Percentiles rank a stretch among this genome's conserved stretches.
phyloP scores from a whole-genome alignment of 2,329 filamentous ascomycete genomes.

The Fusarium sp. region DNA sequence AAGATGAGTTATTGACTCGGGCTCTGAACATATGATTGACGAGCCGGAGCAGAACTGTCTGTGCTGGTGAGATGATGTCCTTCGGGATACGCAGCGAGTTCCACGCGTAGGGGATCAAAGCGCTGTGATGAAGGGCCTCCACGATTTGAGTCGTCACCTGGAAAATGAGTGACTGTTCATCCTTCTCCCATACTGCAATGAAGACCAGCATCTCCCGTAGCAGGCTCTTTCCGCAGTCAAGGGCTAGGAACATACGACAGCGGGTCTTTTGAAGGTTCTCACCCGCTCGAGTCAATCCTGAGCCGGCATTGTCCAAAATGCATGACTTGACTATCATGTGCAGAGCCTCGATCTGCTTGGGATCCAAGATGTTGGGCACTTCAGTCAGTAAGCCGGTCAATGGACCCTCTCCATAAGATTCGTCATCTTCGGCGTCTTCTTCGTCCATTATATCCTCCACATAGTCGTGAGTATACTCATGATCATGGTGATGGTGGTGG shows the following conservation, averaged over 20 bases:
- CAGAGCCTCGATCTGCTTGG: conserved; percentile 93
- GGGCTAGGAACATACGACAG: conserved; percentile 88
- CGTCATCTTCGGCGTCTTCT: conserved; percentile 80
- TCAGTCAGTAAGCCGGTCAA: conserved; percentile 89
- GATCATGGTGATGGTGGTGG: conserved; percentile 51
- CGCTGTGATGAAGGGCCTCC: conserved; percentile 90
- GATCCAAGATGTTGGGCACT: conserved; percentile 92
- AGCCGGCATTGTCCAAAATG: conserved; percentile 85
- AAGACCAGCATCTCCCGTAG: conserved; percentile 93
- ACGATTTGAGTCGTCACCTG: conserved; percentile 97
- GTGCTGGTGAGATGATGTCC: conserved; percentile 94
- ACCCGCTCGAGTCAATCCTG: conserved; percentile 73
- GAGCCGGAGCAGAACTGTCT: conserved; percentile 91
- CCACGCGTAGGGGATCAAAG: conserved; percentile 91
- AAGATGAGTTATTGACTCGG: conserved; percentile 58
- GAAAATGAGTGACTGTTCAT: conserved; percentile 93
- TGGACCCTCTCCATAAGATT: conserved; percentile 83
- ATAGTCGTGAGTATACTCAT: conserved; percentile 59
- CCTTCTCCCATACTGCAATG: conserved; percentile 96
- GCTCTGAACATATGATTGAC: conserved; percentile 88
- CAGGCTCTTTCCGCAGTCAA: conserved; percentile 91
- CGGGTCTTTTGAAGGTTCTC: conserved; percentile 91
- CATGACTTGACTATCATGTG: conserved; percentile 98
- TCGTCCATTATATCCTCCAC: conserved; percentile 71
- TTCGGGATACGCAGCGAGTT: conserved; percentile 92